These are phyloP conservation scores for Epithele typhae DNA, from an alignment of 768 basidiomycete species.

Conservation along the genomic window DNA sequence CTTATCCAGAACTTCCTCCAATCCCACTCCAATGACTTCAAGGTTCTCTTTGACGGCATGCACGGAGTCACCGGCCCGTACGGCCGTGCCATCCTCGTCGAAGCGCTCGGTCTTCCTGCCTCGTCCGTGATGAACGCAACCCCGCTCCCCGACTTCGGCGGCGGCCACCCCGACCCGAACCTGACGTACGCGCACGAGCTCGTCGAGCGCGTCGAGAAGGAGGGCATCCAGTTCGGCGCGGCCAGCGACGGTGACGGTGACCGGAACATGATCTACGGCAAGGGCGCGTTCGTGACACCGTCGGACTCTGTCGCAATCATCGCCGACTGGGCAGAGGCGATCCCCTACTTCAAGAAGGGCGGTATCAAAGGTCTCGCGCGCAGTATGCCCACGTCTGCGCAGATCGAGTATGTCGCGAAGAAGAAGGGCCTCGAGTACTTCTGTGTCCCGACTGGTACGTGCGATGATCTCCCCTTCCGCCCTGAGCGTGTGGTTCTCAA, in stretches of 20 bases:
- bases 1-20: constrained; percentile 87
- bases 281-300: constrained; percentile 96
- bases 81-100: constrained; percentile 81
- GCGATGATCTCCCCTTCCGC: not conserved
- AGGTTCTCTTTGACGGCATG: constrained; percentile 92
- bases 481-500: not conserved
- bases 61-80: constrained; percentile 98
- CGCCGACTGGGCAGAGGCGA: constrained; percentile 88
- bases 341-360: constrained; percentile 87
- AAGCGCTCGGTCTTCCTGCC: constrained; percentile 74
- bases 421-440: constrained; percentile 90
- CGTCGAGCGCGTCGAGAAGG: constrained; percentile 86
- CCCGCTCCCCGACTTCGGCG: constrained; percentile 93
- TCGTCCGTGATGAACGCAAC: constrained; percentile 86
- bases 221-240: constrained; percentile 88
- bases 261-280: constrained; percentile 99
- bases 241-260: constrained; percentile 98
- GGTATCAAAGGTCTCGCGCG: constrained; percentile 95
- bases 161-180: constrained; percentile 98
- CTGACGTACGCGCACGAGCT: constrained; percentile 94
- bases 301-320: constrained; percentile 98
- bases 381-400: constrained; percentile 96
- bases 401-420: constrained; percentile 94
- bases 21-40: constrained; percentile 62
- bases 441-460: constrained; percentile 91